Percentiles rank a stretch among this genome's conserved stretches.
These are phyloP conservation scores for Tremellales sp. DNA, from an alignment of 1,284 basidiomycete genomes.

Conservation along the genomic window DNA sequence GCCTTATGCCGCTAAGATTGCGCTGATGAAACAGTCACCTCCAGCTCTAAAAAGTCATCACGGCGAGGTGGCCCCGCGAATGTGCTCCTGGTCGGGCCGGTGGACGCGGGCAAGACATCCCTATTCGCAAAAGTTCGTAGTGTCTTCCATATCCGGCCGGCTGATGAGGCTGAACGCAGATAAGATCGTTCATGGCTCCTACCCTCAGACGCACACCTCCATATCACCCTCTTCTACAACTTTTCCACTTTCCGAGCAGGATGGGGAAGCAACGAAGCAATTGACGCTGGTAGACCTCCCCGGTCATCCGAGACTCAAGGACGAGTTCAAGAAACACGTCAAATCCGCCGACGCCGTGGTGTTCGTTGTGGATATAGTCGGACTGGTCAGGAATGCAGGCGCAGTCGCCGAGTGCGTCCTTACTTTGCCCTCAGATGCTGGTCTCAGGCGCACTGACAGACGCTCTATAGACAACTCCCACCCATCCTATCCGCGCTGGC, in stretches of 20 bases:
- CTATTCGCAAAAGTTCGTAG: conserved; percentile 42
- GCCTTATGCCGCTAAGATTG: neutral
- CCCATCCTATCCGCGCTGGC: conserved; percentile 40
- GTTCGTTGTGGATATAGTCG: conserved; percentile 44
- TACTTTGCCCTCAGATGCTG: neutral
- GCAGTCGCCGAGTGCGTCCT: conserved; percentile 42
- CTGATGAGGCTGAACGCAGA: neutral
- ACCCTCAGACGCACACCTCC: conserved; percentile 42
- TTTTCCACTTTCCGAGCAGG: conserved; percentile 23
- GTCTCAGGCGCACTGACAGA: neutral
- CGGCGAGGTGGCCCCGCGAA: conserved; percentile 26
- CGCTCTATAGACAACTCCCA: conserved; percentile 31
- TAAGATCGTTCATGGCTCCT: conserved; percentile 34
- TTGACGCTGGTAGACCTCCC: conserved; percentile 42
- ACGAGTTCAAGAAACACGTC: conserved; percentile 32
- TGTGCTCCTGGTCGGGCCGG: conserved; percentile 38
- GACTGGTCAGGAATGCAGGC: conserved; percentile 35
- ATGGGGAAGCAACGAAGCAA: conserved; percentile 13
- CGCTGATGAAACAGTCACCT: conserved; percentile 2
- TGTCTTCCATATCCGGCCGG: neutral
- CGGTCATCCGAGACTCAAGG: conserved; percentile 46
- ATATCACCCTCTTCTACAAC: conserved; percentile 28
- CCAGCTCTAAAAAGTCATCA: conserved; percentile 5
- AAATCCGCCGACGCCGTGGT: conserved; percentile 32
- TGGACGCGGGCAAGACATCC: conserved; percentile 43